Evolutionary conservation across 2,329 filamentous ascomycete species (phyloP).

Genomic region (Reticulascus tulasneorum): DNA sequence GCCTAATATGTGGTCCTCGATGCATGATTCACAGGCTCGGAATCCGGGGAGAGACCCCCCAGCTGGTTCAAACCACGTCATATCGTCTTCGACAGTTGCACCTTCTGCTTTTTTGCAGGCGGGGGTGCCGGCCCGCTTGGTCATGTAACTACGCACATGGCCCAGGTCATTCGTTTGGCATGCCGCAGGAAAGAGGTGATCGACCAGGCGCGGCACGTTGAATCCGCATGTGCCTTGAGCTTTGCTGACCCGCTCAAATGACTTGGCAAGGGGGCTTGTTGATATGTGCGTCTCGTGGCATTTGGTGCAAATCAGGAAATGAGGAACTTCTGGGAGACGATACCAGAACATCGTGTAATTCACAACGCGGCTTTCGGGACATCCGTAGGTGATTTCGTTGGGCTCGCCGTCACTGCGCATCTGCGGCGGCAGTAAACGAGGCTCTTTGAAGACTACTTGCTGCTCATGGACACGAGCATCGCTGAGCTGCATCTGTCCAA

Average conservation of each 20-base stretch:
- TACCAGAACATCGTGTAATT: conserved; percentile 29
- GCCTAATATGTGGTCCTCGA: conserved; percentile 9
- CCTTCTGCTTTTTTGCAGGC: conserved; percentile 23
- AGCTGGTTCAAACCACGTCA: conserved; percentile 24
- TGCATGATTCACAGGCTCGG: conserved; percentile 12
- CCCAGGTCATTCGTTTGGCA: conserved; percentile 20
- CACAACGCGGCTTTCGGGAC: conserved; percentile 22
- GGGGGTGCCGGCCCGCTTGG: conserved; percentile 17
- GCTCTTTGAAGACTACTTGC: too few relatives aligned
- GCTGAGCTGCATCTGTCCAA: too few relatives aligned
- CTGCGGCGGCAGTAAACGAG: too few relatives aligned
- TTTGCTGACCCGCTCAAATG: conserved; percentile 23
- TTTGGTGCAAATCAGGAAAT: conserved; percentile 34
- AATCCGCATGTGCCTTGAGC: conserved; percentile 23
- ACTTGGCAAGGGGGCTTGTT: conserved; percentile 20
- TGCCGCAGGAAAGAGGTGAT: conserved; percentile 29
- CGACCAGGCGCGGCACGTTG: conserved; percentile 27
- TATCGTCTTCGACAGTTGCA: conserved; percentile 16
- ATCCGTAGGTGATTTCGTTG: conserved; percentile 20
- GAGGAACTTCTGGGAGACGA: conserved; percentile 18
- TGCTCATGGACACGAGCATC: too few relatives aligned
- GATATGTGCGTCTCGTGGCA: conserved; percentile 36
- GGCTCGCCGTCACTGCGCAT: conserved; percentile 18
- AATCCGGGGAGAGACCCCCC: conserved; percentile 4
- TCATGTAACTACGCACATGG: conserved; percentile 23